Percentiles rank a stretch among this genome's conserved stretches.
Conservation (phyloP, 352 stramenopile genomes). For the Globisporangium yorkense region DNA sequence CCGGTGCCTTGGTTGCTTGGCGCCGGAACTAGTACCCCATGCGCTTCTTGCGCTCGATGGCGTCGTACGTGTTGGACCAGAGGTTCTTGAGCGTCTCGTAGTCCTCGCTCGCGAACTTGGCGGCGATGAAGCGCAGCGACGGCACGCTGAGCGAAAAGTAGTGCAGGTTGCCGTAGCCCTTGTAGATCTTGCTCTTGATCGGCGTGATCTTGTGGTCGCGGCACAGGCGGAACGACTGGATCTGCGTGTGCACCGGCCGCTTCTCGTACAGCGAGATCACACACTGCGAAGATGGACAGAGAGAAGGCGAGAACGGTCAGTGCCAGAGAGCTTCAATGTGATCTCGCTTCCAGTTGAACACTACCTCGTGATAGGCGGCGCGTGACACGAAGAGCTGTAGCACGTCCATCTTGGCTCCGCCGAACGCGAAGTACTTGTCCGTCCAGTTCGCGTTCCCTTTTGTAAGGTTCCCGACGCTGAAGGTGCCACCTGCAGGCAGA, state of each 20-base stretch:
- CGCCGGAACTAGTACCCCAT: conserved; percentile 25
- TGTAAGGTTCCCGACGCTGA: conserved; percentile 78
- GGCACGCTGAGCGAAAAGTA: conserved; percentile 81
- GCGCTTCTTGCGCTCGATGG: conserved; percentile 79
- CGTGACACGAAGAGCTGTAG: conserved; percentile 82
- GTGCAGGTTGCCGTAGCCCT: conserved; percentile 79
- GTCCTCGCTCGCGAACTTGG: conserved; percentile 82
- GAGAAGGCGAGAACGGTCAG: neutral
- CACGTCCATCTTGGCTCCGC: conserved; percentile 74
- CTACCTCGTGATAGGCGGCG: conserved; percentile 74
- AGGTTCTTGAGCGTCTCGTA: conserved; percentile 79
- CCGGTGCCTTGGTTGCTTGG: neutral
- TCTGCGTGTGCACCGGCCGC: conserved; percentile 72
- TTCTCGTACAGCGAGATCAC: conserved; percentile 85
- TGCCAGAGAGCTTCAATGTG: neutral
- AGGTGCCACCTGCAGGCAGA: conserved; percentile 57
- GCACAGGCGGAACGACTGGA: conserved; percentile 78
- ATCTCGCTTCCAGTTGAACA: neutral
- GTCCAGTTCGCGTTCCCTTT: conserved; percentile 71
- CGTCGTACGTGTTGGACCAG: conserved; percentile 76
- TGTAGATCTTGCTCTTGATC: conserved; percentile 88
- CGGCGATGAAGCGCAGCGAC: conserved; percentile 72
- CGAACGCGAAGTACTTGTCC: conserved; percentile 79
- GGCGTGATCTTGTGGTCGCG: conserved; percentile 81
- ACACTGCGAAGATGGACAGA: conserved; percentile 25